A percentile compares a stretch with the other conserved stretches of the same genome.
phyloP scores from a whole-genome alignment of 73 alveolate genomes.

The Tetrahymena borealis region DNA sequence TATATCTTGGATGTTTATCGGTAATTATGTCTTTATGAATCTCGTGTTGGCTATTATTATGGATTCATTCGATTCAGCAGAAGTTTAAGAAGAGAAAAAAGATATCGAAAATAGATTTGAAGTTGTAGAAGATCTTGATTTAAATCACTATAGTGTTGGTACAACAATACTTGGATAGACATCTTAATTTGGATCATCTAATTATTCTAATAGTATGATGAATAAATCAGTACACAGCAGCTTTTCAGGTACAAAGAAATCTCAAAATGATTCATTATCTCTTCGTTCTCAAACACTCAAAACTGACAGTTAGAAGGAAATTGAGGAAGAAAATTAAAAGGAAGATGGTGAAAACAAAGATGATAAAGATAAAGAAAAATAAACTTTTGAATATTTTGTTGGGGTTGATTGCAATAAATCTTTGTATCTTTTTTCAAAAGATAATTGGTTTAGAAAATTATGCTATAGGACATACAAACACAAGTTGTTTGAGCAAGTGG shows the following conservation, averaged over 20 bases:
- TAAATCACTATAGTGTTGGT: constrained; percentile 20
- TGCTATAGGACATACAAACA: constrained; percentile 16
- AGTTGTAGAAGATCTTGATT: constrained; percentile 7
- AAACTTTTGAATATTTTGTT: constrained; percentile 13
- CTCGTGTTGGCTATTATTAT: constrained; percentile 86
- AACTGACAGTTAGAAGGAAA: neutral
- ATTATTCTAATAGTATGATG: neutral
- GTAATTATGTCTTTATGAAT: constrained; percentile 90
- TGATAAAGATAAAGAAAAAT: neutral
- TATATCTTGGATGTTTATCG: constrained; percentile 87
- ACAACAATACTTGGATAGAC: constrained; percentile 9
- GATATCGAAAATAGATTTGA: neutral
- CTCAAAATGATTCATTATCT: neutral
- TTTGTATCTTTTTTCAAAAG: neutral
- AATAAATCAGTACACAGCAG: neutral
- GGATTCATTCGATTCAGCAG: constrained; percentile 76
- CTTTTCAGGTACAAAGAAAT: neutral
- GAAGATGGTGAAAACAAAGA: constrained; percentile 3
- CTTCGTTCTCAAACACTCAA: neutral
- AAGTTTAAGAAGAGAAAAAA: constrained; percentile 8
- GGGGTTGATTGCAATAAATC: constrained; percentile 20
- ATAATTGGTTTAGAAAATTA: neutral
- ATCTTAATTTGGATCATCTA: constrained; percentile 32
- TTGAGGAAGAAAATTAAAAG: constrained; percentile 24
- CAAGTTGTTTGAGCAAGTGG: constrained; percentile 39